A percentile compares a stretch with the other conserved stretches of the same genome.
Conservation (phyloP, 2,329 filamentous ascomycete species). For the Cercospora sp. region DNA sequence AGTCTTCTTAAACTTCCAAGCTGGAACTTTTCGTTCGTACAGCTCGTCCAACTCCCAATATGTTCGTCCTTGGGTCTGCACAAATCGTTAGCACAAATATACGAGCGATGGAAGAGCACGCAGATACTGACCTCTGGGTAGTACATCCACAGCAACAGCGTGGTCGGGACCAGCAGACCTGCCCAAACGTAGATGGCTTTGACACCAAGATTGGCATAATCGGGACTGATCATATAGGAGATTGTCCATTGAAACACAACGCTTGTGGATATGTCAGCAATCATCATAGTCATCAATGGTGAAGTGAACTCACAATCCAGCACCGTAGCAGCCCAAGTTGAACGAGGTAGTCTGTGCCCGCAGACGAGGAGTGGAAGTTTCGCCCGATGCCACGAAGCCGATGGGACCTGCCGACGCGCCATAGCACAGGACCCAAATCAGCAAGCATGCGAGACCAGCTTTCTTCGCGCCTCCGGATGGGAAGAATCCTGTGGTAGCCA, state of each 20-base stretch:
- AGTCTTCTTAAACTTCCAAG: slow-evolving; percentile 27
- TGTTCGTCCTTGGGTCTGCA: slow-evolving; percentile 22
- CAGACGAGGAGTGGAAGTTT: slow-evolving; percentile 22
- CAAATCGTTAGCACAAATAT: neutral
- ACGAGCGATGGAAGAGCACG: neutral
- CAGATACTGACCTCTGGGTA: slow-evolving; percentile 20
- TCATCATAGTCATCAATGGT: neutral
- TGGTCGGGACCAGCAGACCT: slow-evolving; percentile 16
- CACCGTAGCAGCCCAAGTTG: slow-evolving; percentile 14
- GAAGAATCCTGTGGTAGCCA: slow-evolving; percentile 21
- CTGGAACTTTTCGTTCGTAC: slow-evolving; percentile 26
- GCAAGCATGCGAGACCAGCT: slow-evolving; percentile 22
- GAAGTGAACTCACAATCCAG: slow-evolving; percentile 18
- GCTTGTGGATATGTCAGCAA: neutral
- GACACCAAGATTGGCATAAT: slow-evolving; percentile 22
- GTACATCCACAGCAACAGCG: slow-evolving; percentile 22
- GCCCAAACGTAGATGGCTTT: slow-evolving; percentile 26
- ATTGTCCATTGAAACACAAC: slow-evolving; percentile 23
- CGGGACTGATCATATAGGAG: slow-evolving; percentile 24
- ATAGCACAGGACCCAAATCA: slow-evolving; percentile 26
- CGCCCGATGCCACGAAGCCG: slow-evolving; percentile 21
- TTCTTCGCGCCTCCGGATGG: slow-evolving; percentile 14
- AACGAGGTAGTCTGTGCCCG: slow-evolving; percentile 21
- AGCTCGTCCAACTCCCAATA: slow-evolving; percentile 30
- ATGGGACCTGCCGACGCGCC: slow-evolving; percentile 26